phyloP scores from a whole-genome alignment of 306 rosid species.

The Lithocarpus polystachyus region DNA sequence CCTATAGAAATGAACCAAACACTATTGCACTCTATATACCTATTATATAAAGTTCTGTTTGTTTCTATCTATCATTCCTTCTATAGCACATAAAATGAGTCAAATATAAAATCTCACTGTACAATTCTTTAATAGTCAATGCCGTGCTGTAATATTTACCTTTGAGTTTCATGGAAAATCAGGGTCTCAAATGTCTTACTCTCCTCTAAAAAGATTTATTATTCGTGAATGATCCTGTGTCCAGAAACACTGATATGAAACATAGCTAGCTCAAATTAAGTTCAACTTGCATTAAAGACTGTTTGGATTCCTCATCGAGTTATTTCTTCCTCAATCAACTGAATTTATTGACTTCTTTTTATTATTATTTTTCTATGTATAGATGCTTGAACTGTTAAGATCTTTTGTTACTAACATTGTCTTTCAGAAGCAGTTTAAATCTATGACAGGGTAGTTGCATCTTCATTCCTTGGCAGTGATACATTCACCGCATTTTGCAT shows the following conservation, averaged over 20 bases:
- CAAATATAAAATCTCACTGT: neutral
- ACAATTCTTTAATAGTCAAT: neutral
- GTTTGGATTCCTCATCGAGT: neutral
- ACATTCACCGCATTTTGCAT: neutral
- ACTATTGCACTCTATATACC: neutral
- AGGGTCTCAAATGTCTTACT: neutral
- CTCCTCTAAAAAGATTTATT: neutral
- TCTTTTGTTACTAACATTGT: neutral
- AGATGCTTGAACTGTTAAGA: neutral
- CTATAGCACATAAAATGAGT: neutral
- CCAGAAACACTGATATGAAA: neutral
- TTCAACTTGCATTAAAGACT: neutral
- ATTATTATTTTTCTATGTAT: neutral
- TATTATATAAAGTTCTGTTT: neutral
- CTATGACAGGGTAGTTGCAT: no score
- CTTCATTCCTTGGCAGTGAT: neutral
- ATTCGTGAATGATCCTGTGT: neutral
- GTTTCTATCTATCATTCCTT: neutral
- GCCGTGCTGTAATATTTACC: neutral
- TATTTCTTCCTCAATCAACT: neutral
- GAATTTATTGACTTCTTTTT: neutral
- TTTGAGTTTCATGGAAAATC: neutral
- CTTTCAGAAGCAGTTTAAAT: no score
- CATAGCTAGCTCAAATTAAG: neutral
- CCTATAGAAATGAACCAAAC: neutral